Base-by-base conservation (phyloP, 768 basidiomycete genomes). In the Cantharellus cinnabarinus region DNA sequence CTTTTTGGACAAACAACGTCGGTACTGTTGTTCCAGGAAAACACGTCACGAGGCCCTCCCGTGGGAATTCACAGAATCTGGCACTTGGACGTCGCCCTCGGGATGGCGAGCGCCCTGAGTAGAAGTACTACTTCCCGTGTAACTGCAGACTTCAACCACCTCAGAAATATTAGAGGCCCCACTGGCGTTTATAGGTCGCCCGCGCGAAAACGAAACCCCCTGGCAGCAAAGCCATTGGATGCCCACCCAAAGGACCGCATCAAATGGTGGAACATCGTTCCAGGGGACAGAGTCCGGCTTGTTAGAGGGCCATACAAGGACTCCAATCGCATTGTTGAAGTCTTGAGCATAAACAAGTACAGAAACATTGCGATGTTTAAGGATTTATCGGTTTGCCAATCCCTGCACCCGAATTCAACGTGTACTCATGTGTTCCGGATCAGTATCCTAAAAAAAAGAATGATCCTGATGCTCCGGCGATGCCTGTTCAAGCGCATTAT, bases 241-340 rank as follows among this genome's bases (percentile, higher is more conserved):
- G 79, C 78, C 51, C 74, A 76, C 7, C 75, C 78, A 5, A 74
- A 75, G 60, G 82, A 87, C 65, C 75, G 88, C 53, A 83, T 90
- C 57, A 83, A 86, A 68, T 79, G 78, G 66, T 90, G 88, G 88
- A 90, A 89, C 66, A 77, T 90, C 61, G 82, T 87, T 41, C 85
- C 89, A 3, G 88, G 88, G 4, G 88, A 90, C 71, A 77, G 76
- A 58, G 79, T 90, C 65, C 77, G 82, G 56, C 62, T 88, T 59
- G 76, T 78, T 4, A 83, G 84, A 35, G 82, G 86, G 68, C 29
- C 63, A 15, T 63, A 64, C 60, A 48, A 55, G 58, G 77, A 75
- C 48, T 75, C 71, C 14, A 65, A 88, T 41, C 79, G 79, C 52
- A 82, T 88, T 66, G 5, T 14, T 38, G 41, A 62, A 50, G 85